A percentile compares a stretch with the other conserved stretches of the same genome.
phyloP scores from a whole-genome alignment of 805 yeast genomes.

The Yamadazyma nakazawae region DNA sequence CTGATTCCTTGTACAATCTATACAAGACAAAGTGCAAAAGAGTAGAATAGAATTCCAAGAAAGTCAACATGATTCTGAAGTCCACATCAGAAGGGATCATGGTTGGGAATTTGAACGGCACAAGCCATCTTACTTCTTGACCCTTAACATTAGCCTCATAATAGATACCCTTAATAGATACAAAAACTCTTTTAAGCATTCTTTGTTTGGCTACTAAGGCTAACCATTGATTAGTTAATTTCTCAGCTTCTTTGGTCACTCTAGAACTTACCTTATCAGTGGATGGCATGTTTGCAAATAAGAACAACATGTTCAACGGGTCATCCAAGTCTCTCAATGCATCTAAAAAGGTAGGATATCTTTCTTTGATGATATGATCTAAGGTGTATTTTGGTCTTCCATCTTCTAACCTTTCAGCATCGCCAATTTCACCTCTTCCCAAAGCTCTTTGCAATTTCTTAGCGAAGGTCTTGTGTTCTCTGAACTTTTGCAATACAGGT shows the following conservation, averaged over 20 bases:
- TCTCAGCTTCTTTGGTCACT: conserved; percentile 84
- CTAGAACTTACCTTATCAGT: conserved; percentile 75
- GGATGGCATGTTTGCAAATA: conserved; percentile 94
- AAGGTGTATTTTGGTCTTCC: conserved; percentile 81
- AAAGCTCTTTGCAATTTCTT: conserved; percentile 85
- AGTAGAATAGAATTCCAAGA: conserved; percentile 93
- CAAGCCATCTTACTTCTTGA: conserved; percentile 92
- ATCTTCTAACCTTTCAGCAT: conserved; percentile 81
- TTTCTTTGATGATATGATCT: conserved; percentile 88
- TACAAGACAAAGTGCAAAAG: conserved; percentile 81
- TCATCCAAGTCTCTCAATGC: conserved; percentile 93
- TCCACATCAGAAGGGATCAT: conserved; percentile 92
- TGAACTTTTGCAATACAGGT: conserved; percentile 84
- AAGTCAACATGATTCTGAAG: conserved; percentile 94
- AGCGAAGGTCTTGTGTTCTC: conserved; percentile 94
- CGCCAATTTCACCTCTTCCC: conserved; percentile 86
- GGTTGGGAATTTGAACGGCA: conserved; percentile 96
- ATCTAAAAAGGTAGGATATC: conserved; percentile 91
- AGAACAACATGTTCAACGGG: conserved; percentile 89
- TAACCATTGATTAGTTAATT: conserved; percentile 89
- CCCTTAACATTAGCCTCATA: conserved; percentile 89
- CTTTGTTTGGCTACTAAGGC: conserved; percentile 89
- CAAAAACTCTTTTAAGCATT: conserved; percentile 82
- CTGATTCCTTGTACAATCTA: conserved; percentile 81
- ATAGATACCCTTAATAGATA: conserved; percentile 94